Conservation (phyloP, 768 basidiomycete genomes). For the Podaxis rugospora region DNA sequence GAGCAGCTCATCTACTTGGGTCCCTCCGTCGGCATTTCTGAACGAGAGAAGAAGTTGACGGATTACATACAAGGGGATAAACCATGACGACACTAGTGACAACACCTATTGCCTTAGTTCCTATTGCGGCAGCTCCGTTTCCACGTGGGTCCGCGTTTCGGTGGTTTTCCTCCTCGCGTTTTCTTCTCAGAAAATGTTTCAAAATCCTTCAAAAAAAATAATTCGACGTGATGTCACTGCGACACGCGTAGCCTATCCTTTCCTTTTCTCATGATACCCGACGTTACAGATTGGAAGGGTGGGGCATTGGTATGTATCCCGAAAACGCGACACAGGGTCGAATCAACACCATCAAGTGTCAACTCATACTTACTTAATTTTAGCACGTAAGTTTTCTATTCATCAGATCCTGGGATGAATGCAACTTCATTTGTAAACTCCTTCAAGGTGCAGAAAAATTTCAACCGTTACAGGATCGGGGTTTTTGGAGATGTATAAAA, state of each 20-base stretch:
- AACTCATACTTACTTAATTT: background rate
- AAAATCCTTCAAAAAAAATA: background rate
- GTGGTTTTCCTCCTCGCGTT: background rate
- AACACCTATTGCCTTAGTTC: background rate
- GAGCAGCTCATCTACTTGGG: background rate
- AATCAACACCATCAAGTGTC: background rate
- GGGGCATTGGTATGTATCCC: background rate
- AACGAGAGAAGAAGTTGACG: background rate
- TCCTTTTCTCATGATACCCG: background rate
- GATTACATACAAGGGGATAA: background rate
- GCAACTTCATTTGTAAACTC: background rate
- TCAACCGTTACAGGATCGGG: constrained; percentile 1
- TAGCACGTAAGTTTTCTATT: constrained; percentile 8
- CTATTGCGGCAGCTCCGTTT: background rate
- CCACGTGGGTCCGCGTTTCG: background rate
- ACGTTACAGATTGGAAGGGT: background rate
- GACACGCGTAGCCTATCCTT: background rate
- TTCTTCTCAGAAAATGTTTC: background rate
- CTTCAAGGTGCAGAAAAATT: background rate
- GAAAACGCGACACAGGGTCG: background rate
- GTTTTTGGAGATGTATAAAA: background rate
- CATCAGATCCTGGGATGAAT: background rate
- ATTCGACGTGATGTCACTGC: background rate
- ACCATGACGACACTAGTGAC: background rate
- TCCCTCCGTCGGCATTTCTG: background rate